Percentiles rank a stretch among this genome's conserved stretches.
Evolutionary conservation across 2,329 filamentous ascomycete species (phyloP).

Genomic region (Mariannaea elegans): DNA sequence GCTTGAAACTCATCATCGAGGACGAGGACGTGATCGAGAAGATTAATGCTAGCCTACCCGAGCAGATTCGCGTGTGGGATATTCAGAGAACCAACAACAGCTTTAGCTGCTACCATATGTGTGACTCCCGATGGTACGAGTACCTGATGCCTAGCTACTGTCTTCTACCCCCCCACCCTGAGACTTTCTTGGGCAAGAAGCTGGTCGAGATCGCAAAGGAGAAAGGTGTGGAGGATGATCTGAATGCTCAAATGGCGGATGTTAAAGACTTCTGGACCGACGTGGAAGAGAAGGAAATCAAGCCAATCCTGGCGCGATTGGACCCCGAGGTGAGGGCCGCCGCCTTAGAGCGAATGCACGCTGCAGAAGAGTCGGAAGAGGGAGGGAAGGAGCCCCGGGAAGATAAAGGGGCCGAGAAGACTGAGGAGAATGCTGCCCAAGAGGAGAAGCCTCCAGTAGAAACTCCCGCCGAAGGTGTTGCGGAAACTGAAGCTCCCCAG

Average conservation of each 20-base stretch:
- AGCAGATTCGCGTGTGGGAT: constrained; percentile 95
- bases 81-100: constrained; percentile 87
- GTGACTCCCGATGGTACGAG: constrained; percentile 96
- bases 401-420: constrained; percentile 32
- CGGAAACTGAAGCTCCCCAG: constrained; percentile 34
- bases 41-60: constrained; percentile 85
- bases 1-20: constrained; percentile 94
- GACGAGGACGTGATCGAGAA: constrained; percentile 87
- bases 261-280: constrained; percentile 84
- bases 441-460: constrained; percentile 37
- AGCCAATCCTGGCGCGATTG: constrained; percentile 71
- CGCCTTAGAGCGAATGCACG: constrained; percentile 70
- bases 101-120: constrained; percentile 95
- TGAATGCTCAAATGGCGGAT: constrained; percentile 76
- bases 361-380: constrained; percentile 44
- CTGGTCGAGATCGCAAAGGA: constrained; percentile 81
- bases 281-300: constrained; percentile 82
- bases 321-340: constrained; percentile 70
- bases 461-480: constrained; percentile 29
- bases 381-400: constrained; percentile 33
- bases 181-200: constrained; percentile 84
- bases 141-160: constrained; percentile 95
- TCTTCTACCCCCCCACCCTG: constrained; percentile 90
- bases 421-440: constrained; percentile 24
- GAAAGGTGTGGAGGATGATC: constrained; percentile 74